phyloP scores from a whole-genome alignment of 1,284 basidiomycete genomes.

The Fomitopsis betulina region DNA sequence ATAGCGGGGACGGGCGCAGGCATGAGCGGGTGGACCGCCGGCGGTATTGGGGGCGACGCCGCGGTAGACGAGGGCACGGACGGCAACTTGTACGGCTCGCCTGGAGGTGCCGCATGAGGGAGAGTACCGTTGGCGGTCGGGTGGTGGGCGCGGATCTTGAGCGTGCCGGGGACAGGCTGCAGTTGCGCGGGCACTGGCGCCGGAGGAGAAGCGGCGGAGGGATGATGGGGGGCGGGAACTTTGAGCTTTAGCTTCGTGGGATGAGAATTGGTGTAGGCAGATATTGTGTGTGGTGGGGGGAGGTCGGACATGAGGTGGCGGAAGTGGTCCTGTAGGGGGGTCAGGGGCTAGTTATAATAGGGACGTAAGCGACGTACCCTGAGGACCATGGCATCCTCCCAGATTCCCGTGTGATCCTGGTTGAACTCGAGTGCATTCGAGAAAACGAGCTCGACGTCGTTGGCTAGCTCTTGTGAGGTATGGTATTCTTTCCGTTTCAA shows the following conservation, averaged over 20 bases:
- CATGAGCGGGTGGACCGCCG: slow-evolving; percentile 11
- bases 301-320: slow-evolving; percentile 71
- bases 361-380: slow-evolving; percentile 39
- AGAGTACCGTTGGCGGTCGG: slow-evolving; percentile 3
- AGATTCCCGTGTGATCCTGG: slow-evolving; percentile 70
- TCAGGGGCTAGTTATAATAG: not conserved
- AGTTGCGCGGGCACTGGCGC: slow-evolving; percentile 10
- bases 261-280: slow-evolving; percentile 51
- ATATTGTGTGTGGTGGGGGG: slow-evolving; percentile 54
- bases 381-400: slow-evolving; percentile 66
- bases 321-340: slow-evolving; percentile 53
- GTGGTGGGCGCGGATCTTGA: slow-evolving; percentile 8
- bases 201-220: slow-evolving; percentile 16
- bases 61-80: slow-evolving; percentile 5
- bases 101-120: not conserved
- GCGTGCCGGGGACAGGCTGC: slow-evolving; percentile 12
- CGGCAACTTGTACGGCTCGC: slow-evolving; percentile 11
- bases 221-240: slow-evolving; percentile 37
- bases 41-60: slow-evolving; percentile 24
- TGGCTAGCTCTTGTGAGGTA: slow-evolving; percentile 67
- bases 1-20: slow-evolving; percentile 10
- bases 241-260: slow-evolving; percentile 64
- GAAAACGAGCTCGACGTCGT: slow-evolving; percentile 87
- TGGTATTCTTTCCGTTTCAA: slow-evolving; percentile 73
- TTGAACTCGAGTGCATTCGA: slow-evolving; percentile 87